Percentiles rank a stretch among this genome's conserved stretches.
Evolutionary conservation across 441 rosid genomes (phyloP).

Genomic region (Mallotus repandus): DNA sequence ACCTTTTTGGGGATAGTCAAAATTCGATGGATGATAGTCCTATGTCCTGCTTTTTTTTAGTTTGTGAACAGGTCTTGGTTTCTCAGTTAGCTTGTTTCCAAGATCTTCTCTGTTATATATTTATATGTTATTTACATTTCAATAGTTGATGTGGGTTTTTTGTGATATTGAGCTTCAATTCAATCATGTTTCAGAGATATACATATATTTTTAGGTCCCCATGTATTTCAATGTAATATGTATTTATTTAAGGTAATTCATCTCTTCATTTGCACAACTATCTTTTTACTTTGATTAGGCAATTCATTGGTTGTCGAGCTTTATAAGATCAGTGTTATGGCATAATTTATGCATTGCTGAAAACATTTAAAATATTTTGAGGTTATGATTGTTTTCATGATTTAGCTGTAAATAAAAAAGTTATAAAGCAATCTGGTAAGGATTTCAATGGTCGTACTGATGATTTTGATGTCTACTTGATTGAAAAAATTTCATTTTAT

Average conservation of each 20-base stretch:
- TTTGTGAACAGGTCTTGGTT: too few relatives aligned
- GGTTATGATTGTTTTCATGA: too few relatives aligned
- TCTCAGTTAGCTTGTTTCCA: too few relatives aligned
- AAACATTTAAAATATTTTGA: constrained; percentile 53
- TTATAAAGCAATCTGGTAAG: too few relatives aligned
- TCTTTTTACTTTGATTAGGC: constrained; percentile 85
- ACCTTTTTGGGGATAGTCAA: too few relatives aligned
- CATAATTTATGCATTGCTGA: constrained; percentile 63
- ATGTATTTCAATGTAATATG: not conserved
- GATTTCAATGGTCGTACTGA: too few relatives aligned
- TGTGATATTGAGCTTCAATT: not conserved
- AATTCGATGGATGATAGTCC: too few relatives aligned
- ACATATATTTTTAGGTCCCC: not conserved
- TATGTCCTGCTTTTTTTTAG: too few relatives aligned
- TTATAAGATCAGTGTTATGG: constrained; percentile 91
- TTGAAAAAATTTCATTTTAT: too few relatives aligned
- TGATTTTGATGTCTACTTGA: too few relatives aligned
- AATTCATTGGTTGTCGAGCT: constrained; percentile 59
- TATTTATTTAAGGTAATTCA: constrained; percentile 17
- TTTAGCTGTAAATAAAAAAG: too few relatives aligned
- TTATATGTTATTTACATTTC: not conserved
- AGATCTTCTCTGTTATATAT: too few relatives aligned
- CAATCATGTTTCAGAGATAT: not conserved
- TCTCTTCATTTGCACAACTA: constrained; percentile 58
- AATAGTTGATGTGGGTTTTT: not conserved